These are phyloP conservation scores for Cladorrhinum sp. DNA, from an alignment of 2,329 filamentous ascomycete species.

Conservation along the genomic window DNA sequence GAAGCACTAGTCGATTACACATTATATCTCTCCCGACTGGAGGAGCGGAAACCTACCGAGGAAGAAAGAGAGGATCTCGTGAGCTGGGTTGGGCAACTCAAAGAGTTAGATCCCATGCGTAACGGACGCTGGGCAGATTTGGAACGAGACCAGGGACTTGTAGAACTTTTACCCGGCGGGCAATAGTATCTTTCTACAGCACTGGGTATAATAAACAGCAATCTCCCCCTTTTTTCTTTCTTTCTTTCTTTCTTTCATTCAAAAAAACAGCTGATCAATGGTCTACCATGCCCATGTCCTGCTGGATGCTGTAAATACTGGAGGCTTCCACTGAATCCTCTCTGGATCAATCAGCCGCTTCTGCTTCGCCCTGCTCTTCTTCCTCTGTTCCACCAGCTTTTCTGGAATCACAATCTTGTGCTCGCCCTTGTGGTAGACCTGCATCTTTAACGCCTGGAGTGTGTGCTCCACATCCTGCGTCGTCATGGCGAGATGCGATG, in stretches of 20 bases:
- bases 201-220: too few relatives aligned
- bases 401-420: constrained; percentile 94
- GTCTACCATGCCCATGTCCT: constrained; percentile 94
- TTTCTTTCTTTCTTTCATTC: too few relatives aligned
- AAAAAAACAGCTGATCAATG: too few relatives aligned
- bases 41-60: constrained; percentile 38
- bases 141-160: constrained; percentile 41
- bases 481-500: constrained; percentile 83
- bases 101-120: constrained; percentile 69
- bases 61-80: constrained; percentile 46
- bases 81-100: constrained; percentile 63
- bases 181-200: too few relatives aligned
- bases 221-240: too few relatives aligned
- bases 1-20: constrained; percentile 79
- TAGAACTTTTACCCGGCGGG: constrained; percentile 2
- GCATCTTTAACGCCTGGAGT: constrained; percentile 88
- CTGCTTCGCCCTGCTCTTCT: constrained; percentile 74
- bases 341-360: constrained; percentile 73
- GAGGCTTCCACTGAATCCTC: constrained; percentile 90
- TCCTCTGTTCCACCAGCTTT: constrained; percentile 72
- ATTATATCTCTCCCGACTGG: constrained; percentile 54
- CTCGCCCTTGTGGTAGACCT: constrained; percentile 92
- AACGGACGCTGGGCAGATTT: constrained; percentile 73
- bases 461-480: constrained; percentile 95
- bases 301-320: constrained; percentile 84